Evolutionary conservation across 1,139 yeast species (phyloP), one percentile per base, ranked within the genome.

Genomic region (Candida tropicalis): DNA sequence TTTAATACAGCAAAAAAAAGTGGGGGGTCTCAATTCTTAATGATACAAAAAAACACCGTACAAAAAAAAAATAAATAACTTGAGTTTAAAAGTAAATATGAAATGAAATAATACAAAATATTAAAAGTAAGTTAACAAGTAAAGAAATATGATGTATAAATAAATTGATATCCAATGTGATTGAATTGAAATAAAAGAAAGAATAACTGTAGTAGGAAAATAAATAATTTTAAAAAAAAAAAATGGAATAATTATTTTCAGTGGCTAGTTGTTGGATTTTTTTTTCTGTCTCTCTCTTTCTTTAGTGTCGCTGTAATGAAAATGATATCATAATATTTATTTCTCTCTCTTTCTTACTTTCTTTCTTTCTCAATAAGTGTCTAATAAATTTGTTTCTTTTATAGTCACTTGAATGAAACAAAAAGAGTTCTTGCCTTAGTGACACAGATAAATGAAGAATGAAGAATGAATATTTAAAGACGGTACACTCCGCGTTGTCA

Each of bases 21-120:
- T 33, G 27, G 36, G 27, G 36, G 36, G 18, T 4, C 2, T 9
- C 8, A 15, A 13, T 9, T 18, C 20, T 31, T 22, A 23, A 10
- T 33, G 36, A 15, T 33, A 33, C 36, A 33, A 33, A 33, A 12
- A 32, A 32, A 28, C n/a, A n/a, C n/a, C n/a, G n/a, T n/a, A 20
- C 23, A 20, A 20, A 20, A 20, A 6, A 20, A n/a, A n/a, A n/a
- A n/a, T n/a, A n/a, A n/a, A n/a, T n/a, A n/a, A n/a, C n/a, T n/a
- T n/a, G n/a, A n/a, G n/a, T n/a, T n/a, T n/a, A 9, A 20, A 20
- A 20, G 23, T 20, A 20, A n/a, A 4, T 20, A 9, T 20, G 23
- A 20, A 20, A 20, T 20, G 23, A 20, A 20, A 20, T 20, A 20
- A 20, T 20, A 20, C 23, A 20, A 20, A 9, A 20, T 20, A 20